These are phyloP conservation scores for Aspergillus sp. DNA, from an alignment of 2,329 filamentous ascomycete species.

Conservation along the genomic window DNA sequence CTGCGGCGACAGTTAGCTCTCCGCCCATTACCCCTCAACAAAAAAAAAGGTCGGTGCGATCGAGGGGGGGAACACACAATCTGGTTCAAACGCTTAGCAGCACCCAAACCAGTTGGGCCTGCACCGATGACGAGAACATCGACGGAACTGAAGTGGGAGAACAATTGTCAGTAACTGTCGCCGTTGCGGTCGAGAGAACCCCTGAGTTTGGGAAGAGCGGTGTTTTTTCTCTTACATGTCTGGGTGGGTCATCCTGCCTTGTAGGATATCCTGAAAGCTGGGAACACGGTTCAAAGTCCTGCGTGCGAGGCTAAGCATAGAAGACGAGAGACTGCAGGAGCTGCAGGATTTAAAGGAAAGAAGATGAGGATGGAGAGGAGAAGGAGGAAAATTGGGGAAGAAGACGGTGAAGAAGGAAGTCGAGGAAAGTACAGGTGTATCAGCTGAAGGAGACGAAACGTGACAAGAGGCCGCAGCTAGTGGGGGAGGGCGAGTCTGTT, in stretches of 20 bases:
- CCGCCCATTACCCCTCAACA: too few relatives aligned
- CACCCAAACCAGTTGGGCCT: constrained; percentile 94
- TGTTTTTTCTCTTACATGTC: constrained; percentile 33
- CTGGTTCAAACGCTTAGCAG: constrained; percentile 95
- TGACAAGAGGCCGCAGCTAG: constrained; percentile 14
- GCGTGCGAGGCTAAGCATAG: constrained; percentile 40
- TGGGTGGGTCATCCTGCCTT: constrained; percentile 43
- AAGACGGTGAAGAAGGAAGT: constrained; percentile 15
- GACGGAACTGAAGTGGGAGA: constrained; percentile 61
- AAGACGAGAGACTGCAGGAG: constrained; percentile 27
- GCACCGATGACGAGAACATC: constrained; percentile 98
- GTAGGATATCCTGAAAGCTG: constrained; percentile 42
- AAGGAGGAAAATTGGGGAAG: constrained; percentile 7
- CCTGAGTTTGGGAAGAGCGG: constrained; percentile 1
- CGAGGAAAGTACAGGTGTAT: constrained; percentile 18
- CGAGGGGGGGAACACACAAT: constrained; percentile 60
- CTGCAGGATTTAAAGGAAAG: constrained; percentile 22
- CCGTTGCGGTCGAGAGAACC: background rate
- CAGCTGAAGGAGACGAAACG: constrained; percentile 16
- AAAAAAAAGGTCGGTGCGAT: background rate
- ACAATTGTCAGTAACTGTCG: constrained; percentile 11
- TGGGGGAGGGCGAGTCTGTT: constrained; percentile 27
- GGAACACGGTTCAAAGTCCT: constrained; percentile 40
- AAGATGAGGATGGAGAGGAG: constrained; percentile 10
- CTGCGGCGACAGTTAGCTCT: constrained; percentile 42